These are phyloP conservation scores for Gossypium rotundifolium DNA, from an alignment of 345 rosid genomes.

Conservation along the genomic window DNA sequence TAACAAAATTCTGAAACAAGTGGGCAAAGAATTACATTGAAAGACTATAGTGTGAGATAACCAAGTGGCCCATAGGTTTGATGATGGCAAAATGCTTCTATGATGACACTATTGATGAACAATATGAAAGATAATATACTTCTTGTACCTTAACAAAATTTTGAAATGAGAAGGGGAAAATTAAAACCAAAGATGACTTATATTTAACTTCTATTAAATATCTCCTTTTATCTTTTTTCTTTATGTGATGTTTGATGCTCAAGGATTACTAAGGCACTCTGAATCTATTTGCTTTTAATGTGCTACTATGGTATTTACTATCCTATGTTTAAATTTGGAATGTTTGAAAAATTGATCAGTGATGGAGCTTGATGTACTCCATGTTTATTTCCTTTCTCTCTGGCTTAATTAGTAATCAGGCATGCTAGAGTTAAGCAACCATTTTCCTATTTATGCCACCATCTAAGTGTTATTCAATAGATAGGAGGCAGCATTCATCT, in stretches of 20 bases:
- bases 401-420: too few relatives aligned
- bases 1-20: background rate
- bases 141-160: conserved; percentile 1
- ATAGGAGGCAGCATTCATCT: background rate
- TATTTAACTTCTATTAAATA: background rate
- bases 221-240: background rate
- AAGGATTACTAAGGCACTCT: background rate
- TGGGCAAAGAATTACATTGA: background rate
- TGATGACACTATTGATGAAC: conserved; percentile 62
- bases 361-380: background rate
- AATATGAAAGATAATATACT: background rate
- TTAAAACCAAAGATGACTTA: background rate
- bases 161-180: background rate
- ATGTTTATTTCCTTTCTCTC: too few relatives aligned
- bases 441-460: background rate
- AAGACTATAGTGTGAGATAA: conserved; percentile 58
- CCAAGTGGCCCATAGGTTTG: conserved; percentile 66
- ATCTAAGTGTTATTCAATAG: background rate
- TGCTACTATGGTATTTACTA: background rate
- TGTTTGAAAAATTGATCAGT: background rate
- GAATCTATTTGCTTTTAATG: background rate
- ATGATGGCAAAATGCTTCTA: conserved; percentile 69
- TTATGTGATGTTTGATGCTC: background rate
- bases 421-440: background rate
- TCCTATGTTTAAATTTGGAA: background rate